Conservation (phyloP, 2,329 filamentous ascomycete genomes). For the Aspergillus arachidicola region DNA sequence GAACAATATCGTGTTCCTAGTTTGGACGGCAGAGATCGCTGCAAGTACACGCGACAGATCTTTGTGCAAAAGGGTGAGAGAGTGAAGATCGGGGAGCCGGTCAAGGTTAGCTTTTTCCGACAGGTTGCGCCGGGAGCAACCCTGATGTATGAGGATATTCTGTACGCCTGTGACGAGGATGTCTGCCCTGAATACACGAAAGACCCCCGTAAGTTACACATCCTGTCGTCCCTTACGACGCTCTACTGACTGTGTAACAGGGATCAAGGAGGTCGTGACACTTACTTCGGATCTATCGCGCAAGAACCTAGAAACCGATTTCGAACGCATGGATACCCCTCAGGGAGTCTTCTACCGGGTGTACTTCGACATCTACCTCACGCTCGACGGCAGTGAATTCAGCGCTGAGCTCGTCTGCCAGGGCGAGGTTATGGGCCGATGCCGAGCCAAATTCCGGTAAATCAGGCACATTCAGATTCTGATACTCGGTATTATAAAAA, state of each 20-base stretch:
- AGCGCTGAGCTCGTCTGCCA: slow-evolving; percentile 98
- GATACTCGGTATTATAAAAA: not conserved
- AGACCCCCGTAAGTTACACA: slow-evolving; percentile 81
- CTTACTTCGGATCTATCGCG: slow-evolving; percentile 94
- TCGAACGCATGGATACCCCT: slow-evolving; percentile 98
- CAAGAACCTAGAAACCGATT: slow-evolving; percentile 99
- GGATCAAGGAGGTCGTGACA: slow-evolving; percentile 98
- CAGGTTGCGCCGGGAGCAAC: slow-evolving; percentile 96
- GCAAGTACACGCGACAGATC: slow-evolving; percentile 98
- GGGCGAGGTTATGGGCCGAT: slow-evolving; percentile 97
- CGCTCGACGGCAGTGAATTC: slow-evolving; percentile 95
- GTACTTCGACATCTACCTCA: slow-evolving; percentile 75
- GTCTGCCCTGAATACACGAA: slow-evolving; percentile 98
- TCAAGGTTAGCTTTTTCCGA: slow-evolving; percentile 98
- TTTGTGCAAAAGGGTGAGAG: slow-evolving; percentile 98
- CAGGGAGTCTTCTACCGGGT: slow-evolving; percentile 92
- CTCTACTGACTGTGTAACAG: slow-evolving; percentile 50
- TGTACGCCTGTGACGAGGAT: slow-evolving; percentile 97
- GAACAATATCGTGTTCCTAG: slow-evolving; percentile 97
- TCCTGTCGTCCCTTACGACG: not conserved
- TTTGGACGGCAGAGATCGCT: slow-evolving; percentile 93
- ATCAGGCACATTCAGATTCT: slow-evolving; percentile 9
- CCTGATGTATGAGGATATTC: slow-evolving; percentile 98
- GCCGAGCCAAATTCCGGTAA: slow-evolving; percentile 82
- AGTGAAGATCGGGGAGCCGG: slow-evolving; percentile 98